These are phyloP conservation scores for Thozetella sp. DNA, from an alignment of 495 filamentous ascomycete genomes.

Conservation along the genomic window DNA sequence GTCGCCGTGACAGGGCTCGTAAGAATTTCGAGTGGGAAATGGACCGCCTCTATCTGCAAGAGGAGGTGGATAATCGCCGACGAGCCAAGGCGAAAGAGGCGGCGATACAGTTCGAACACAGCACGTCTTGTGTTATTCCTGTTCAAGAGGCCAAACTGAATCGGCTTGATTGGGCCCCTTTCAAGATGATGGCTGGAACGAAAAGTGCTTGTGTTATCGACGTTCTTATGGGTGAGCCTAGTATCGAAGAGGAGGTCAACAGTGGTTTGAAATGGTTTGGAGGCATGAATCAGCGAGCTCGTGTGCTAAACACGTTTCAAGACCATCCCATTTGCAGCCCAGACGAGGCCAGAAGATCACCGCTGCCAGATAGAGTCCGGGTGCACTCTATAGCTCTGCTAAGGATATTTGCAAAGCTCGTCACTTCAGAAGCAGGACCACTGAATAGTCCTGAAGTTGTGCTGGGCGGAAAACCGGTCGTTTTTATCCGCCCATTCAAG, in stretches of 20 bases:
- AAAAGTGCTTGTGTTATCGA: neutral
- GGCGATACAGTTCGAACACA: neutral
- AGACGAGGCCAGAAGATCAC: too few relatives aligned
- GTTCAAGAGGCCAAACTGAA: neutral
- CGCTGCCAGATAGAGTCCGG: too few relatives aligned
- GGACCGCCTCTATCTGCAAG: slow-evolving; percentile 1
- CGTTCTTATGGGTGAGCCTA: neutral
- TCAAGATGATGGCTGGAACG: neutral
- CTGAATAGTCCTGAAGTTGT: slow-evolving; percentile 9
- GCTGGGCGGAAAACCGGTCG: slow-evolving; percentile 1
- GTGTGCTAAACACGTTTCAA: too few relatives aligned
- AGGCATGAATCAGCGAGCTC: too few relatives aligned
- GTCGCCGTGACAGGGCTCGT: neutral
- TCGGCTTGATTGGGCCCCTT: neutral
- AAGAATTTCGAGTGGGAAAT: slow-evolving; percentile 6
- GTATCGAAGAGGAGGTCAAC: too few relatives aligned
- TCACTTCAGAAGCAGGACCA: slow-evolving; percentile 17
- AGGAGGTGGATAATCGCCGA: neutral
- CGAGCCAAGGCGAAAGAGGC: neutral
- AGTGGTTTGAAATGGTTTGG: too few relatives aligned
- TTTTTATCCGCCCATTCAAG: slow-evolving; percentile 26
- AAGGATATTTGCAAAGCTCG: too few relatives aligned
- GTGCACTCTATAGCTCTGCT: too few relatives aligned
- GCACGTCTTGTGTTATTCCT: neutral
- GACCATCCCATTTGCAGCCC: too few relatives aligned